Evolutionary conservation across 2,329 filamentous ascomycete species (phyloP), one percentile per base, ranked within the genome.

Genomic region (Daldinia sp.): DNA sequence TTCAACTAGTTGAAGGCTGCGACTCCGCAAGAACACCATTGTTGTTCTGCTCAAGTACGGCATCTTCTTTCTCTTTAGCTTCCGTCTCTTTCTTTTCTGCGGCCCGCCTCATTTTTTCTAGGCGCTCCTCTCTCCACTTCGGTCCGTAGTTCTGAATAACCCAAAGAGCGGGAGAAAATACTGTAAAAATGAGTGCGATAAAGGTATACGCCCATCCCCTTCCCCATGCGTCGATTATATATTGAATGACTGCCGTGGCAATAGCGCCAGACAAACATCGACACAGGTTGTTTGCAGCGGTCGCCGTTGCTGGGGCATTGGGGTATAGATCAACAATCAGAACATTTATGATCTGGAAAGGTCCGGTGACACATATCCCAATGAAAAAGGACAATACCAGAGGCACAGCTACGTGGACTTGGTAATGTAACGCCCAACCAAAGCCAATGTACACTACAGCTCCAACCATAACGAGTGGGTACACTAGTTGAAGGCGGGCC

Each of bases 251-350:
- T 0, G 85, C 85, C 19, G 86, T 87, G 2, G 82, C 83, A 1
- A 78, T 82, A 0, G 88, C 88, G 21, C 86, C 87, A 39, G 87
- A 75, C 15, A 87, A 74, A 71, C 87, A 90, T n/a, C 87, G 77
- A 3, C 85, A 81, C 3, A 91, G 75, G 64, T 90, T 90, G 65
- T 87, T 88, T 0, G 87, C 85, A 0, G 87, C 87, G 1, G 87
- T 87, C 0, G 85, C 85, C 0, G 87, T 89, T 0, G 86, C 86
- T 0, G 87, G 86, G 1, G 83, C 82, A 21, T 83, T 77, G 0
- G 87, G 86, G 64, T 87, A 86, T 1, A 90, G 75, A 65, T 91
- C 88, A 1, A 90, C 83, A 11, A 90, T 80, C 5, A 91, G 76
- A 0, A 86, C 87, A 68, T 84, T 86, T n/a, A 89, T 79, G 43